Evolutionary conservation across 2,329 filamentous ascomycete species (phyloP).

Genomic region (Tolypocladium ophioglossoides): DNA sequence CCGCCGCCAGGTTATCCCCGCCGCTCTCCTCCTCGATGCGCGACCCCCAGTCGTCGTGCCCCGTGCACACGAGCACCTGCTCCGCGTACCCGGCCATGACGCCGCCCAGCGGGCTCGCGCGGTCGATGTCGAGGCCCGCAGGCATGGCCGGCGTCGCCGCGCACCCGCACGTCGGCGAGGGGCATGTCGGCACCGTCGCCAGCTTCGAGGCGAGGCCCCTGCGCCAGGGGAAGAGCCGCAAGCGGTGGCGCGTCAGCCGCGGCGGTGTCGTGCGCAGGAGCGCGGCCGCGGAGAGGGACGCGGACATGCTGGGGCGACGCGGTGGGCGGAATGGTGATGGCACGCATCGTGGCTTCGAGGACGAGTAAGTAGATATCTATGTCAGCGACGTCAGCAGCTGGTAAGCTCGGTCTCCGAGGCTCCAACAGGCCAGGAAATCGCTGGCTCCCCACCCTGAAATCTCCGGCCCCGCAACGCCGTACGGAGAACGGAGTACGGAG

Average conservation of each 20-base stretch:
- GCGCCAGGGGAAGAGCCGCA: conserved; percentile 6
- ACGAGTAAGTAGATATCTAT: too few relatives aligned
- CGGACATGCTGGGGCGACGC: not conserved
- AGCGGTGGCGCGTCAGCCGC: not conserved
- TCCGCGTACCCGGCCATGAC: conserved; percentile 70
- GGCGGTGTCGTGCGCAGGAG: not conserved
- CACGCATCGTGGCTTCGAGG: not conserved
- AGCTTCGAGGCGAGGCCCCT: conserved; percentile 16
- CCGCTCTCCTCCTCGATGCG: conserved; percentile 73
- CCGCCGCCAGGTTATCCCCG: conserved; percentile 55
- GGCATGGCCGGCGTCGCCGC: conserved; percentile 55
- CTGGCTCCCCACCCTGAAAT: not conserved
- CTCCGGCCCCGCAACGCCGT: not conserved
- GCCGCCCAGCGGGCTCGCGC: conserved; percentile 57
- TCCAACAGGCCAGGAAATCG: not conserved
- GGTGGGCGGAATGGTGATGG: not conserved
- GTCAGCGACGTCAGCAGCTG: too few relatives aligned
- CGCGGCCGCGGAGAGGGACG: not conserved
- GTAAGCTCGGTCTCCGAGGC: conserved; percentile 12
- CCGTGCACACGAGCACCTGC: conserved; percentile 77
- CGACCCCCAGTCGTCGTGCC: conserved; percentile 69
- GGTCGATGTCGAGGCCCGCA: conserved; percentile 63
- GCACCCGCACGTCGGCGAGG: conserved; percentile 66
- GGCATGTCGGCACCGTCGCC: conserved; percentile 48
- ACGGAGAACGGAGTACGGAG: too few relatives aligned